These are phyloP conservation scores for Aspergillus latus DNA, from an alignment of 2,329 filamentous ascomycete species.

Conservation along the genomic window DNA sequence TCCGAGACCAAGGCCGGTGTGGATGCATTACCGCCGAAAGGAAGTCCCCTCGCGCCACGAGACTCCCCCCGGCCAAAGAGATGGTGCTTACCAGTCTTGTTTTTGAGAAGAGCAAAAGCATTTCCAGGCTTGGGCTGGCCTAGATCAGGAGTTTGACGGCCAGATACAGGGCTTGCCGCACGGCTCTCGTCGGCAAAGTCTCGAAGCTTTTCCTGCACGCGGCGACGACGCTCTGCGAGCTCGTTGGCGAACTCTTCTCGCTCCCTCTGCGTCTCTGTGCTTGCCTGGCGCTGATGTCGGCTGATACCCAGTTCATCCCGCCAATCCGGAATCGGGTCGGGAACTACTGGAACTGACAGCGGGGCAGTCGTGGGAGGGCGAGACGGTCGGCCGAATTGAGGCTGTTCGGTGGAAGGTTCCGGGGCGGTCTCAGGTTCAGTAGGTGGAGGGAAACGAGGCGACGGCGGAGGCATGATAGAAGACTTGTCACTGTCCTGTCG, in stretches of 20 bases:
- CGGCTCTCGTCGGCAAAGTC: constrained; percentile 46
- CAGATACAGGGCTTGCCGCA: constrained; percentile 44
- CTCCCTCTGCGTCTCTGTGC: constrained; percentile 51
- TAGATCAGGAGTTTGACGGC: constrained; percentile 36
- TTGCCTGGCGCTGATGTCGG: constrained; percentile 46
- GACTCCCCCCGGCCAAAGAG: constrained; percentile 31
- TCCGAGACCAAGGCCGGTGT: constrained; percentile 37
- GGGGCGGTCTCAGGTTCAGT: constrained; percentile 24
- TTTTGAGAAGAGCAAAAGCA: constrained; percentile 47
- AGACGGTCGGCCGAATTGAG: background rate
- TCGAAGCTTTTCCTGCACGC: constrained; percentile 50
- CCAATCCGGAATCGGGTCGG: constrained; percentile 37
- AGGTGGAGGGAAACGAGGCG: constrained; percentile 36
- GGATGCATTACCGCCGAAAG: constrained; percentile 39
- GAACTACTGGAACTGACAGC: background rate
- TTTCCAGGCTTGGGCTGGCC: constrained; percentile 37
- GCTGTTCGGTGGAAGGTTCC: constrained; percentile 3
- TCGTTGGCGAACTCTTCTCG: constrained; percentile 51
- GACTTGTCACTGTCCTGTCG: constrained; percentile 78
- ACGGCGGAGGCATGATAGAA: constrained; percentile 65
- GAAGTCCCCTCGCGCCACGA: constrained; percentile 45
- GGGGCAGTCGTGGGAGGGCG: background rate
- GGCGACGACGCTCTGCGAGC: constrained; percentile 48
- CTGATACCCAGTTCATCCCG: constrained; percentile 46
- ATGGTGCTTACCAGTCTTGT: constrained; percentile 39